A percentile compares a stretch with the other conserved stretches of the same genome.
Conservation (phyloP, 768 basidiomycete genomes). For the Piloderma croceum region DNA sequence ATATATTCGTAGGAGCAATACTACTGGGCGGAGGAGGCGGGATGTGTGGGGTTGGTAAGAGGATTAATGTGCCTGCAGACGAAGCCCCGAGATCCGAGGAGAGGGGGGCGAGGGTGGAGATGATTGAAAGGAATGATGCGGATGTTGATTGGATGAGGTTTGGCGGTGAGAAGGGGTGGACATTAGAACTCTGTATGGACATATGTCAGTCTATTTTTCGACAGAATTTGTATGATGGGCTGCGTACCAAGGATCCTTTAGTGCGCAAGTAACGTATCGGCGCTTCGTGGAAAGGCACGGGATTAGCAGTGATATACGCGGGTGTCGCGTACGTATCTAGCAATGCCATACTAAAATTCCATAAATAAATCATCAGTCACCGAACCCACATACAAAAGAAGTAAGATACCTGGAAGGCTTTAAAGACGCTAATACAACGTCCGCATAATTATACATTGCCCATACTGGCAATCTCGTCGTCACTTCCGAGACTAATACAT, state of each 20-base stretch:
- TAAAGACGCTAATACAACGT: slow-evolving; percentile 35
- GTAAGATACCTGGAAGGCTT: slow-evolving; percentile 40
- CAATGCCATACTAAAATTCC: slow-evolving; percentile 36
- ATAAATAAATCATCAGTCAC: background rate
- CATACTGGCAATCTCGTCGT: slow-evolving; percentile 43
- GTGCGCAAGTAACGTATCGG: slow-evolving; percentile 58
- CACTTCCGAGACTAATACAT: slow-evolving; percentile 49
- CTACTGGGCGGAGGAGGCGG: slow-evolving; percentile 36
- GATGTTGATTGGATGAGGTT: slow-evolving; percentile 53
- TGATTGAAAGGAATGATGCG: slow-evolving; percentile 45
- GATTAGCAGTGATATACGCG: slow-evolving; percentile 37
- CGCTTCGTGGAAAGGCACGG: slow-evolving; percentile 34
- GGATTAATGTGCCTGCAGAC: slow-evolving; percentile 35
- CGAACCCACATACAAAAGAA: background rate
- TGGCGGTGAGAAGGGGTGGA: slow-evolving; percentile 44
- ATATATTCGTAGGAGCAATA: slow-evolving; percentile 27
- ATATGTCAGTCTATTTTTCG: slow-evolving; percentile 14
- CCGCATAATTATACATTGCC: slow-evolving; percentile 46
- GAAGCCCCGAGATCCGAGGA: slow-evolving; percentile 1
- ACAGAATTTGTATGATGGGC: too few relatives aligned
- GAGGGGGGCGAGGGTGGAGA: slow-evolving; percentile 15
- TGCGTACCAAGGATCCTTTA: too few relatives aligned
- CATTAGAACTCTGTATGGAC: slow-evolving; percentile 25
- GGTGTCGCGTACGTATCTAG: slow-evolving; percentile 50
- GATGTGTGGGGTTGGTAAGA: slow-evolving; percentile 45